Percentiles rank a stretch among this genome's conserved stretches.
These are phyloP conservation scores for Candida glaebosa DNA, from an alignment of 805 yeast genomes.

Conservation along the genomic window DNA sequence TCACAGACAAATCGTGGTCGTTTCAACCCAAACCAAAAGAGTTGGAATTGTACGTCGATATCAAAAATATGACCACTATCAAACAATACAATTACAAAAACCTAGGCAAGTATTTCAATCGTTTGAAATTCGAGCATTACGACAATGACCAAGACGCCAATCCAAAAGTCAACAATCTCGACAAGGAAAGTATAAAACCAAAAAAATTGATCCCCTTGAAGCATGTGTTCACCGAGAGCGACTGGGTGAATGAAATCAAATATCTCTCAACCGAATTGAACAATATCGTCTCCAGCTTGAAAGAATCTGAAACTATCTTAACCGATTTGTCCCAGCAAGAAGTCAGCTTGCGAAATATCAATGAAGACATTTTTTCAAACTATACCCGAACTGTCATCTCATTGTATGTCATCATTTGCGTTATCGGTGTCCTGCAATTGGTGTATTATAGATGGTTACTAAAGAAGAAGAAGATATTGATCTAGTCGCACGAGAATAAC, in stretches of 20 bases:
- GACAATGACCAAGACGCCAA: conserved; percentile 1
- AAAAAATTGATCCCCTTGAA: conserved; percentile 13
- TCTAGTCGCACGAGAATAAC: too few species aligned
- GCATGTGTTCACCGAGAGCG: conserved; percentile 19
- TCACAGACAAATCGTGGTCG: conserved; percentile 41
- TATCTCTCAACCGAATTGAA: conserved; percentile 29
- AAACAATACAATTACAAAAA: conserved; percentile 32
- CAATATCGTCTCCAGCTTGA: conserved; percentile 27
- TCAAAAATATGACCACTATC: conserved; percentile 32
- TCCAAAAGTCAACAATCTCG: background rate
- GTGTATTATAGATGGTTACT: conserved; percentile 28
- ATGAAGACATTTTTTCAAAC: conserved; percentile 34
- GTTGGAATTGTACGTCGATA: conserved; percentile 30
- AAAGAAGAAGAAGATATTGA: conserved; percentile 19
- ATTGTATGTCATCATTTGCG: conserved; percentile 22
- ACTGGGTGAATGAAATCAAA: conserved; percentile 29
- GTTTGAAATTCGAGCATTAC: conserved; percentile 7
- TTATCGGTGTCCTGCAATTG: conserved; percentile 30
- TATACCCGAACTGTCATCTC: conserved; percentile 29
- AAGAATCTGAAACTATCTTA: conserved; percentile 25
- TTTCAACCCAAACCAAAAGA: conserved; percentile 31
- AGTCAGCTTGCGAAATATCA: conserved; percentile 30
- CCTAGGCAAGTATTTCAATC: conserved; percentile 25
- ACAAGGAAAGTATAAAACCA: background rate
- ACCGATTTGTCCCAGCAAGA: conserved; percentile 30